A percentile compares a stretch with the other conserved stretches of the same genome.
These are phyloP conservation scores for Neonectria sp. DNA, from an alignment of 2,329 filamentous ascomycete genomes.

Conservation along the genomic window DNA sequence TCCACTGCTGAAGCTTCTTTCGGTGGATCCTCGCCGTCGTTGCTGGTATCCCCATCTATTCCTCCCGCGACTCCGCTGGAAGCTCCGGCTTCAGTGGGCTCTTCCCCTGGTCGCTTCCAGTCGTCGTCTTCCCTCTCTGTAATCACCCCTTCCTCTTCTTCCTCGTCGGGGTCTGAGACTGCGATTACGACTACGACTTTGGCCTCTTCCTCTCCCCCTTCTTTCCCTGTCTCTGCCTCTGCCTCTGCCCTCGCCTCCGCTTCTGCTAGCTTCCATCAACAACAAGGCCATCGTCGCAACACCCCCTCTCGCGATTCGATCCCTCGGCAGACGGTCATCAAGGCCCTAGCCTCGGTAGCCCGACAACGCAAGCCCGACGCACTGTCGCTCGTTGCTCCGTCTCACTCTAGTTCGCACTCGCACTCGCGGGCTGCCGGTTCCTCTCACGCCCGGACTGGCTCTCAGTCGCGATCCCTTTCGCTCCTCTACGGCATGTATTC, in stretches of 20 bases:
- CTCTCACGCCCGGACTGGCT: constrained; percentile 31
- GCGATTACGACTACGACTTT: background rate
- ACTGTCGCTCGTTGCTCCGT: constrained; percentile 64
- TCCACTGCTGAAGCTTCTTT: constrained; percentile 31
- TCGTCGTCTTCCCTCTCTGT: constrained; percentile 2
- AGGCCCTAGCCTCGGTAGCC: constrained; percentile 80
- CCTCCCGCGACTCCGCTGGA: constrained; percentile 17
- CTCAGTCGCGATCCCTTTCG: constrained; percentile 26
- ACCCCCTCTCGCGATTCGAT: constrained; percentile 73
- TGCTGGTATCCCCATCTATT: constrained; percentile 31
- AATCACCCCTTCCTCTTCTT: background rate
- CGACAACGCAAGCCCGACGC: constrained; percentile 74
- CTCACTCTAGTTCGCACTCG: background rate
- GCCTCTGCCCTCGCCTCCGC: constrained; percentile 21
- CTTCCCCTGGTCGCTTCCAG: background rate
- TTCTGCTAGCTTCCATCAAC: constrained; percentile 18
- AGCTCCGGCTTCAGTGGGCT: constrained; percentile 2
- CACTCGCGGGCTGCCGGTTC: background rate
- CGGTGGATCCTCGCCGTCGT: constrained; percentile 42
- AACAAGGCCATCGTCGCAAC: constrained; percentile 61
- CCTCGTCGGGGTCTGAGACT: background rate
- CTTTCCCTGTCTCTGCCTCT: background rate
- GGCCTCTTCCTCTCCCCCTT: constrained; percentile 11
- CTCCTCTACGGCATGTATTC: constrained; percentile 67
- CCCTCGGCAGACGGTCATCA: constrained; percentile 86